phyloP scores from a whole-genome alignment of 805 yeast species.

The Kregervanrija delftensis region DNA sequence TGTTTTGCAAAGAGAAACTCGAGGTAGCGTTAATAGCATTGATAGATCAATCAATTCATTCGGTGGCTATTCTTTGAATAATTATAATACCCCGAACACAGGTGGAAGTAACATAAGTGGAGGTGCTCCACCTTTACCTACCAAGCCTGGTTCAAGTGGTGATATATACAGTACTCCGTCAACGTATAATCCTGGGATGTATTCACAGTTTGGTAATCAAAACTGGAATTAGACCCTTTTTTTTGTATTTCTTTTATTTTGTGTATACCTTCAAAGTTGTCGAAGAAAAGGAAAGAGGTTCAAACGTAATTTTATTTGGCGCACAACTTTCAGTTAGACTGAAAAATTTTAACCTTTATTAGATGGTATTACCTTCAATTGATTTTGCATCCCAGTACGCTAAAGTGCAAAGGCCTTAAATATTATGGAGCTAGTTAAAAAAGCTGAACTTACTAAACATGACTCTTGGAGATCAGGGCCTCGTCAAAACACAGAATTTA shows the following conservation, averaged over 20 bases:
- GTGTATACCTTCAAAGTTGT: too few relatives aligned
- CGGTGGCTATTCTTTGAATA: conserved; percentile 5
- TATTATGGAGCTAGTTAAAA: too few relatives aligned
- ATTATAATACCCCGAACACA: neutral
- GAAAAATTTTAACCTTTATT: too few relatives aligned
- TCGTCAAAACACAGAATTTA: conserved; percentile 7
- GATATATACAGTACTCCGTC: conserved; percentile 46
- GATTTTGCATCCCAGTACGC: too few relatives aligned
- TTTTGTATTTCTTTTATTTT: too few relatives aligned
- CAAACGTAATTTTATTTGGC: too few relatives aligned
- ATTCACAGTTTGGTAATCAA: conserved; percentile 27
- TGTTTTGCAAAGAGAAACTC: conserved; percentile 23
- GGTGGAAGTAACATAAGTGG: too few relatives aligned
- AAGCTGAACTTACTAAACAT: conserved; percentile 9
- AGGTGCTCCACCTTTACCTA: conserved; percentile 20
- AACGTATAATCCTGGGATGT: conserved; percentile 41
- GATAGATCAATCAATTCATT: conserved; percentile 8
- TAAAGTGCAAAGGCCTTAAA: too few relatives aligned
- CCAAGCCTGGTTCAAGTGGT: conserved; percentile 20
- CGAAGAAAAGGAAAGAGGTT: too few relatives aligned
- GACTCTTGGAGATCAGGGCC: conserved; percentile 13
- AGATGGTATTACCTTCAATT: too few relatives aligned
- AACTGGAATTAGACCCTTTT: conserved; percentile 6
- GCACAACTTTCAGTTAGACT: too few relatives aligned
- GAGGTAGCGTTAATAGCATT: neutral